Conservation (phyloP, 345 rosid species). For the Bruguiera gymnorhiza region DNA sequence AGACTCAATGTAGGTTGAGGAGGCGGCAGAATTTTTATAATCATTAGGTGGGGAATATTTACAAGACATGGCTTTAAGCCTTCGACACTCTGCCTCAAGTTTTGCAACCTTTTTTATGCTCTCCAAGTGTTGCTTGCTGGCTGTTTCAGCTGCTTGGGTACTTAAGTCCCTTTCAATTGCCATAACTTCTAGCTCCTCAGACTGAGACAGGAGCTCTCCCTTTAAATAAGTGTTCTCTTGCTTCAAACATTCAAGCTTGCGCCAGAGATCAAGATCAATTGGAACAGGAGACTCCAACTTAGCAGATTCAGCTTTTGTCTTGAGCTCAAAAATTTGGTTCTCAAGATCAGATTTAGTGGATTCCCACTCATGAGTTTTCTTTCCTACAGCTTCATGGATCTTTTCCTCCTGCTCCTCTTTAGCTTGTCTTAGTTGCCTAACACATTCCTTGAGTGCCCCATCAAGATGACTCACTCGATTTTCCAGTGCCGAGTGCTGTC, state of each 20-base stretch:
- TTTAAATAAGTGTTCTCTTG: conserved; percentile 62
- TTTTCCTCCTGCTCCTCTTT: conserved; percentile 82
- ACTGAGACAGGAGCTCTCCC: conserved; percentile 43
- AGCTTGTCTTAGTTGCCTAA: conserved; percentile 80
- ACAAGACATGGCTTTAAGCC: conserved; percentile 35
- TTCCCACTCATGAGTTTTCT: conserved; percentile 63
- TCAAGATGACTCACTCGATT: conserved; percentile 81
- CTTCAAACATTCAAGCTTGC: conserved; percentile 55
- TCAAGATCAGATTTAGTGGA: conserved; percentile 50
- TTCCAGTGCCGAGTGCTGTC: conserved; percentile 53
- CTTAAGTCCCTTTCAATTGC: conserved; percentile 81
- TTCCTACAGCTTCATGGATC: conserved; percentile 52
- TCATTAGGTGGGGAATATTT: conserved; percentile 41
- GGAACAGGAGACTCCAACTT: conserved; percentile 26
- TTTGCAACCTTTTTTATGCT: conserved; percentile 70
- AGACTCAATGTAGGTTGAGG: conserved; percentile 53
- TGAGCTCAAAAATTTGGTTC: conserved; percentile 48
- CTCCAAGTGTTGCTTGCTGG: conserved; percentile 85
- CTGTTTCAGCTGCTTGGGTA: conserved; percentile 80
- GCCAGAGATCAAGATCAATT: conserved; percentile 31
- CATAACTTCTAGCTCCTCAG: conserved; percentile 57
- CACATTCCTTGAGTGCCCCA: conserved; percentile 92
- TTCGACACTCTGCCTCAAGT: conserved; percentile 78
- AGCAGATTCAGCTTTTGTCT: conserved; percentile 32
- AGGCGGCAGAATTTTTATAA: conserved; percentile 44